Evolutionary conservation across 2,329 filamentous ascomycete genomes (phyloP).

Genomic region (Torrubiellomyces zombiae): DNA sequence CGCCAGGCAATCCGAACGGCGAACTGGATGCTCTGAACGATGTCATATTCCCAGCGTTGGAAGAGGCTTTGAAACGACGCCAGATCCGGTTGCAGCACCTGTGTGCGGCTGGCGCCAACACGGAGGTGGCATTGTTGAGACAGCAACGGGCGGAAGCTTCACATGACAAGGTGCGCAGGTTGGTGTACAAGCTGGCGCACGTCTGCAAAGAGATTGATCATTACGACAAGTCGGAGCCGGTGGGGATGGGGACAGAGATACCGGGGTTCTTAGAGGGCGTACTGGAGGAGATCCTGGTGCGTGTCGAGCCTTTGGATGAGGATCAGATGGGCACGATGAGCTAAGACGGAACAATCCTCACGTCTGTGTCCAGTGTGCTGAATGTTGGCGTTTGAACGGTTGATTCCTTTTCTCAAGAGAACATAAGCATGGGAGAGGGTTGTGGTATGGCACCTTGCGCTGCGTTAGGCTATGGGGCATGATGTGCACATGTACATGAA

Average conservation of each 20-base stretch:
- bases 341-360: too few species aligned
- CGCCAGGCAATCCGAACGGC: conserved; percentile 40
- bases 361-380: too few species aligned
- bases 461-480: too few species aligned
- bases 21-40: conserved; percentile 78
- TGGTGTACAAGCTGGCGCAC: conserved; percentile 68
- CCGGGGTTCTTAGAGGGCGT: conserved; percentile 80
- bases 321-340: too few species aligned
- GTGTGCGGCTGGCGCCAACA: conserved; percentile 22
- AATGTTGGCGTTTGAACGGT: too few species aligned
- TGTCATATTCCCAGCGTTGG: conserved; percentile 83
- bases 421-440: too few species aligned
- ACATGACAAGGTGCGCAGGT: conserved; percentile 66
- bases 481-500: too few species aligned
- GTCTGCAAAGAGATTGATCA: conserved; percentile 83
- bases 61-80: conserved; percentile 75
- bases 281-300: conserved; percentile 80
- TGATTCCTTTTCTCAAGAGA: too few species aligned
- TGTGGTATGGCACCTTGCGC: too few species aligned
- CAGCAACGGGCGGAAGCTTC: conserved; percentile 53
- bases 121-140: conserved; percentile 35
- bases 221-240: conserved; percentile 69
- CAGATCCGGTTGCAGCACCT: conserved; percentile 41
- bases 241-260: conserved; percentile 87
- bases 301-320: conserved; percentile 77